phyloP scores from a whole-genome alignment of 768 basidiomycete genomes.

The Amanita muscaria region DNA sequence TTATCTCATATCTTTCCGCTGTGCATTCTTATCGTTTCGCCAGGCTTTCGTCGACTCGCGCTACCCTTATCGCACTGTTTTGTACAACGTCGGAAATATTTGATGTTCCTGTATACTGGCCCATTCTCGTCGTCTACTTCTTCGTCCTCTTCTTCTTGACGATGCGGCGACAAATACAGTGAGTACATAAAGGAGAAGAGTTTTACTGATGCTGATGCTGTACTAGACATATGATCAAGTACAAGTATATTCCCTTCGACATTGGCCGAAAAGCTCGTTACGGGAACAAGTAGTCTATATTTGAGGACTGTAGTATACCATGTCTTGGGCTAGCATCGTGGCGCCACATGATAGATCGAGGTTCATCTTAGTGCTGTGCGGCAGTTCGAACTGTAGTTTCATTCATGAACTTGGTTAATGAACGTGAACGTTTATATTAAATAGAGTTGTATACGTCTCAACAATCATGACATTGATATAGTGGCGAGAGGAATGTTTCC shows the following conservation, averaged over 20 bases:
- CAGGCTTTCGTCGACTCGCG: slow-evolving; percentile 89
- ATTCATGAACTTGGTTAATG: too few relatives aligned
- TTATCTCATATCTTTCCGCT: slow-evolving; percentile 3
- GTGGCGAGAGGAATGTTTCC: too few relatives aligned
- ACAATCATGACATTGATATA: too few relatives aligned
- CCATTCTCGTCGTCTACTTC: slow-evolving; percentile 96
- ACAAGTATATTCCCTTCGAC: slow-evolving; percentile 95
- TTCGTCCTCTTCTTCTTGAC: slow-evolving; percentile 90
- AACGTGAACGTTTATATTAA: too few relatives aligned
- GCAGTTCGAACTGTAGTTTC: too few relatives aligned
- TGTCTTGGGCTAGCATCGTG: slow-evolving; percentile 8
- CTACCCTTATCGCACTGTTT: slow-evolving; percentile 71
- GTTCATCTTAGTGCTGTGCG: too few relatives aligned
- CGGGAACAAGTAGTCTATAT: slow-evolving; percentile 40
- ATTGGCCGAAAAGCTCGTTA: slow-evolving; percentile 90
- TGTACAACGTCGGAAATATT: slow-evolving; percentile 80
- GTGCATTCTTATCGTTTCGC: background rate
- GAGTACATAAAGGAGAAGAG: slow-evolving; percentile 24
- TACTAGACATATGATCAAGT: slow-evolving; percentile 96
- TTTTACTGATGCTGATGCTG: background rate
- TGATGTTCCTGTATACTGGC: slow-evolving; percentile 99
- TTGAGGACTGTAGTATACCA: slow-evolving; percentile 8
- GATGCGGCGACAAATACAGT: slow-evolving; percentile 96
- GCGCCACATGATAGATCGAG: too few relatives aligned
- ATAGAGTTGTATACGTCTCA: too few relatives aligned